These are phyloP conservation scores for Zygosaccharomyces bailii DNA, from an alignment of 805 yeast genomes.

Conservation along the genomic window DNA sequence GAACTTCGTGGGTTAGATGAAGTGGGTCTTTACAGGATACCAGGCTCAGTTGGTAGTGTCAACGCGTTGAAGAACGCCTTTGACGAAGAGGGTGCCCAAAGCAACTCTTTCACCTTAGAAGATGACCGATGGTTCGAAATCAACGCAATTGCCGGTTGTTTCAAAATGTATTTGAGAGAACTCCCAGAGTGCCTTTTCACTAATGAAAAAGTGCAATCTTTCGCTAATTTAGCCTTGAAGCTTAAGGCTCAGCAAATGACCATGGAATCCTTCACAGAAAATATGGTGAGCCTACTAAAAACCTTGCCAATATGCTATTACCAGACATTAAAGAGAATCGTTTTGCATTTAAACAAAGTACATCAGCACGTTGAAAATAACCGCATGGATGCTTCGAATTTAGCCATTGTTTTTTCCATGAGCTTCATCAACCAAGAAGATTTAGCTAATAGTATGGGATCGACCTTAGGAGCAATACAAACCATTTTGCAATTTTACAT, in stretches of 20 bases:
- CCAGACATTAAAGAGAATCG: conserved; percentile 60
- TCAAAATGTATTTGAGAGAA: conserved; percentile 79
- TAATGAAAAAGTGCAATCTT: conserved; percentile 57
- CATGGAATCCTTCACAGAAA: conserved; percentile 26
- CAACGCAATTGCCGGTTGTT: conserved; percentile 84
- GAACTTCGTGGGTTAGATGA: conserved; percentile 87
- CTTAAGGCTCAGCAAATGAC: conserved; percentile 22
- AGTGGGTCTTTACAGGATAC: conserved; percentile 80
- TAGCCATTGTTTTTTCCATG: conserved; percentile 84
- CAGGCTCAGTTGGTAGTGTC: conserved; percentile 59
- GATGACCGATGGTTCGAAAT: conserved; percentile 69
- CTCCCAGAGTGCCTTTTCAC: conserved; percentile 81
- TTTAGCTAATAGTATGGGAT: conserved; percentile 44
- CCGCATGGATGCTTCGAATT: conserved; percentile 83
- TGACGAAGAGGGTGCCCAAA: conserved; percentile 44
- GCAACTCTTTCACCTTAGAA: conserved; percentile 44
- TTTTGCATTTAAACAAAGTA: conserved; percentile 66
- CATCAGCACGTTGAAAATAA: conserved; percentile 64
- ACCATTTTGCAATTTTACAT: conserved; percentile 49
- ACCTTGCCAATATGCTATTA: conserved; percentile 64
- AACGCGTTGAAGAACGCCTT: conserved; percentile 52
- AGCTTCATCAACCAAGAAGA: conserved; percentile 49
- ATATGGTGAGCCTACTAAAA: conserved; percentile 34
- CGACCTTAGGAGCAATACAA: conserved; percentile 53
- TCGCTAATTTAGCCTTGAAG: conserved; percentile 39